Conservation (phyloP, 2,329 filamentous ascomycete species). For the Penicillium sp. region DNA sequence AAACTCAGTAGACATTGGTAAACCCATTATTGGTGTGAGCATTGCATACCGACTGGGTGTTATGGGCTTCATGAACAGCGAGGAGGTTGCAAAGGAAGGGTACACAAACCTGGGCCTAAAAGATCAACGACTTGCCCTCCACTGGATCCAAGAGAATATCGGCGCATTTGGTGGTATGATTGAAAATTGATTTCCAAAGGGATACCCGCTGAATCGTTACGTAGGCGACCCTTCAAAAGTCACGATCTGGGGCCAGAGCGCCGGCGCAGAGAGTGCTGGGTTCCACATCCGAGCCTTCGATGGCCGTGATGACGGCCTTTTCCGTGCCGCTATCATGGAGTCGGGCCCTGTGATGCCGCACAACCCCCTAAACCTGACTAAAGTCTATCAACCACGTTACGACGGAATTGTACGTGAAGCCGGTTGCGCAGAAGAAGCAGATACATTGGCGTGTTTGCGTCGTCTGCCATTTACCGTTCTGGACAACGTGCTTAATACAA, state of each 20-base stretch:
- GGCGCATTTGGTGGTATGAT: not conserved
- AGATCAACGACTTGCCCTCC: not conserved
- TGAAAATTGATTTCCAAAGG: too few relatives aligned
- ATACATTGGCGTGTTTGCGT: not conserved
- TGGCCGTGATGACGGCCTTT: not conserved
- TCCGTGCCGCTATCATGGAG: not conserved
- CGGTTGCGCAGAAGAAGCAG: not conserved
- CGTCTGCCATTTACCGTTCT: too few relatives aligned
- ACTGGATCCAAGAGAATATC: constrained; percentile 1
- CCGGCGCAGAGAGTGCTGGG: not conserved
- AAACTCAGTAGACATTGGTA: not conserved
- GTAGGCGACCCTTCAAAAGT: not conserved
- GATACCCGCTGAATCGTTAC: too few relatives aligned
- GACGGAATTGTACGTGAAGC: not conserved
- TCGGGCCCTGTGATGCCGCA: not conserved
- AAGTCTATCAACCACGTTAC: not conserved
- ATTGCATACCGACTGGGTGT: not conserved
- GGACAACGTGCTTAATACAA: not conserved
- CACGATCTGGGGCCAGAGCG: not conserved
- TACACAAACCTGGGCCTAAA: not conserved
- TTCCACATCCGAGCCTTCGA: not conserved
- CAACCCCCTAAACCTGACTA: not conserved
- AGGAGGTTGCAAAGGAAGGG: not conserved
- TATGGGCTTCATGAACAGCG: not conserved
- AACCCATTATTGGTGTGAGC: not conserved